Base-by-base conservation (phyloP, 352 stramenopile species). In the Phytophthora fragariae region DNA sequence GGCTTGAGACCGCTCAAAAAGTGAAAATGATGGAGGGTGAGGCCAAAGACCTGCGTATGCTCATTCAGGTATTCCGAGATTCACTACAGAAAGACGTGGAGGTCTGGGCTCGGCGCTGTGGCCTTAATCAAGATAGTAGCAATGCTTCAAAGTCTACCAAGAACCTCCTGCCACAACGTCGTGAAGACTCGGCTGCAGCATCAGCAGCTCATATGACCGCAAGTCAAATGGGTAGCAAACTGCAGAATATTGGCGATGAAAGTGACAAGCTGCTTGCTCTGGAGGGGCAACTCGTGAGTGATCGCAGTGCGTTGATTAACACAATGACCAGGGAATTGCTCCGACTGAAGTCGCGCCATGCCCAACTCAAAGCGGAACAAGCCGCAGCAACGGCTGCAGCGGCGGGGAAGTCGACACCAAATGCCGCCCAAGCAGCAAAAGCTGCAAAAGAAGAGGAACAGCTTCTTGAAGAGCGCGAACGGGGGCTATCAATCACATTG, bases 41-140 rank as follows among this genome's bases (percentile, higher is more conserved):
- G 54, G 81, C 81, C 1, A 96, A 94, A 73, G 89, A 96, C 46
- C 83, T 92, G 27, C 82, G 89, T 1, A 96, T 88, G 14, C 79
- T 95, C 35, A 92, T 96, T 46, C 79, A 91, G 63, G 81, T 96
- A 5, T 96, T 95, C 57, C 92, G 92, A 65, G 88, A 94, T 47
- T 88, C 86, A 1, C 63, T 95, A 0, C 80, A 92, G 10, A 95
- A 95, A 70, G 89, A 96, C 19, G 85, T 91, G 4, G 83, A 89
- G 12, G 73, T 89, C n/a, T 96, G 89, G 88, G 68, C 78, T 2
- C 88, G 88, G 33, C 83, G 83, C 6, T 67, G 63, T 56, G 73
- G 73, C 31, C 50, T 74, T n/a, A 64, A 21, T 53, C 59, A 73
- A 62, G 69, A 80, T 12, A 62, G 12, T 17, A 67, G 27, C 53